Base-by-base conservation (phyloP, 495 filamentous ascomycete genomes). In the Sporormia fimetaria region DNA sequence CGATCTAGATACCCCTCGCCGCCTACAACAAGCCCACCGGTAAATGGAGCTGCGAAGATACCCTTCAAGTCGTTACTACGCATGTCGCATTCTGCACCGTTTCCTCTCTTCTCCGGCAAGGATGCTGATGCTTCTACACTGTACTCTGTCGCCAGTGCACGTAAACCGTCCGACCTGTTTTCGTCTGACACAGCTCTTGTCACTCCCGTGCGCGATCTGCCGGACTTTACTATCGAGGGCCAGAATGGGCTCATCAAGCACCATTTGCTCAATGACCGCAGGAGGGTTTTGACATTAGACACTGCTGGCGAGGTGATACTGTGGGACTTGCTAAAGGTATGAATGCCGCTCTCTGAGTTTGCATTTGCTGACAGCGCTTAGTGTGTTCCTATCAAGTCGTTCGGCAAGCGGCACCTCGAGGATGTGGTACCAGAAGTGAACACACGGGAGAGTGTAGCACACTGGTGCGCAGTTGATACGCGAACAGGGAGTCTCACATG, bases 201-300 rank as follows among this genome's bases (percentile, higher is more conserved):
- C 30, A 25, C 42, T 9, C 37, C 48, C 58, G 83, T 42, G 83
- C 87, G 4, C 76, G 82, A 39, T 79, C 92, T 57, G 80, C 86
- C 2, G 2, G 51, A 55, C 21, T 55, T 55, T 22, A 51, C 51
- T n/a, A 87, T 96, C 33, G 85, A 94, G 59, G 92, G 90, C 3
- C 90, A 94, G 56, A 85, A 93, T 64, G 90, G 90, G 5, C 61
- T 98, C 42, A 87, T 96, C 50, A 98, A 95, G 59, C 81, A 94
- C 59, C 74, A 81, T 52, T 71, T 96, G 54, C 63, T 98, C 22
- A 96, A 94, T 65, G 88, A 98, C 56, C 67, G 90, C 54, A 78
- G 81, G 52, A 73, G 86, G 34, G 85, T 88, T 12, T 64, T 98
- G 43, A 98, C 90, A 0, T 62, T 93, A 49, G 90, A 98, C 61